Conservation (phyloP, 2,329 filamentous ascomycete species). For the Chaetomiaceae sp. region DNA sequence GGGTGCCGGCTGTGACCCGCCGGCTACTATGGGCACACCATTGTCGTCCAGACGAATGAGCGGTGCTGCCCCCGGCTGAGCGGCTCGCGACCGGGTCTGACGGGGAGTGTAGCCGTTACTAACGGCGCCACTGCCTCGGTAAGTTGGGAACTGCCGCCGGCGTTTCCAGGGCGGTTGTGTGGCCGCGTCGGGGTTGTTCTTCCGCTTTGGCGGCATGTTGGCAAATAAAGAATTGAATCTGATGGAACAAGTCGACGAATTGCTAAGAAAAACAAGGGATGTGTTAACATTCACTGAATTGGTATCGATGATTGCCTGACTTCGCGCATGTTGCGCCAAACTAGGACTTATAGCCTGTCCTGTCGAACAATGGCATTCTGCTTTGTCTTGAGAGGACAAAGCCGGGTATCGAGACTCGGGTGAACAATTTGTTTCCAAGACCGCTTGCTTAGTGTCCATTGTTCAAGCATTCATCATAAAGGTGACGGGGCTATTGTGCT, state of each 20-base stretch:
- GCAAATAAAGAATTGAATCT: too few species aligned
- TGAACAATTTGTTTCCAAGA: too few species aligned
- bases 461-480: not conserved
- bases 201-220: not conserved
- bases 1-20: not conserved
- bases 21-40: too few species aligned
- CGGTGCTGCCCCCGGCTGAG: not conserved
- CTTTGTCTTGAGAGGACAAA: not conserved
- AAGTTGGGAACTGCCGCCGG: not conserved
- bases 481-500: not conserved
- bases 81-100: constrained; percentile 7
- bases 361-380: not conserved
- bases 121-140: not conserved
- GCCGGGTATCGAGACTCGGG: too few species aligned
- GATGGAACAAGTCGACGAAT: too few species aligned
- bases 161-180: not conserved
- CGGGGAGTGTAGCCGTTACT: not conserved
- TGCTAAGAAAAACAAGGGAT: too few species aligned
- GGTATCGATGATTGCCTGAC: too few species aligned
- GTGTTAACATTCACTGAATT: too few species aligned
- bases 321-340: too few species aligned
- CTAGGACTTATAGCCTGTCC: not conserved
- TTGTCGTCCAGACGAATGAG: not conserved
- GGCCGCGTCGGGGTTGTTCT: not conserved
- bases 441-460: not conserved